These are phyloP conservation scores for Rhamnella rubrinervis DNA, from an alignment of 331 rosid genomes.

Conservation along the genomic window DNA sequence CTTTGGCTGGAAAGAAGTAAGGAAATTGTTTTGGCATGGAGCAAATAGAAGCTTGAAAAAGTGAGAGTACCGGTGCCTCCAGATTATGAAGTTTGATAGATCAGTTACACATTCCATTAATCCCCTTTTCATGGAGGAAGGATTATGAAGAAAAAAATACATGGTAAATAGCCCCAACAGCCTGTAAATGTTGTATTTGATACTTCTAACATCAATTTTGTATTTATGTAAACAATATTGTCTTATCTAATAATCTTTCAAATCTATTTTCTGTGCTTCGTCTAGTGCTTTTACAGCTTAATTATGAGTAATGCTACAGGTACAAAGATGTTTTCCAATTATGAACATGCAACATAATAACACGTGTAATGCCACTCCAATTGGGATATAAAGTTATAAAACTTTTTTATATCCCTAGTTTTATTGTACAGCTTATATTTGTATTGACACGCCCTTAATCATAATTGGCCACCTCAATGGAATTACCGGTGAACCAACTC, in stretches of 20 bases:
- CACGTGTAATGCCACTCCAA: too few species aligned
- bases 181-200: slow-evolving; percentile 48
- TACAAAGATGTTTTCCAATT: too few species aligned
- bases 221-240: slow-evolving; percentile 13
- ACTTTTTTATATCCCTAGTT: too few species aligned
- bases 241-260: slow-evolving; percentile 1
- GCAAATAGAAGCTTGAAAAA: slow-evolving; percentile 14
- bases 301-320: too few species aligned
- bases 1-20: slow-evolving; percentile 22
- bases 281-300: too few species aligned
- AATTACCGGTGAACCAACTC: too few species aligned
- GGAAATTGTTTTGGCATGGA: slow-evolving; percentile 21
- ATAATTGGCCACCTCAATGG: too few species aligned
- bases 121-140: slow-evolving; percentile 10
- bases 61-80: neutral
- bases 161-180: slow-evolving; percentile 23
- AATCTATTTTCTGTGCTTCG: too few species aligned
- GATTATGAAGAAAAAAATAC: neutral
- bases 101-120: slow-evolving; percentile 14
- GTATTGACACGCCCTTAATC: too few species aligned
- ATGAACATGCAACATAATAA: too few species aligned
- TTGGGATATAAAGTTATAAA: too few species aligned
- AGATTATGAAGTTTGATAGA: slow-evolving; percentile 4
- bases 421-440: too few species aligned
- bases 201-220: slow-evolving; percentile 40